phyloP scores from a whole-genome alignment of 2,329 filamentous ascomycete genomes.

The Geosmithia flava region DNA sequence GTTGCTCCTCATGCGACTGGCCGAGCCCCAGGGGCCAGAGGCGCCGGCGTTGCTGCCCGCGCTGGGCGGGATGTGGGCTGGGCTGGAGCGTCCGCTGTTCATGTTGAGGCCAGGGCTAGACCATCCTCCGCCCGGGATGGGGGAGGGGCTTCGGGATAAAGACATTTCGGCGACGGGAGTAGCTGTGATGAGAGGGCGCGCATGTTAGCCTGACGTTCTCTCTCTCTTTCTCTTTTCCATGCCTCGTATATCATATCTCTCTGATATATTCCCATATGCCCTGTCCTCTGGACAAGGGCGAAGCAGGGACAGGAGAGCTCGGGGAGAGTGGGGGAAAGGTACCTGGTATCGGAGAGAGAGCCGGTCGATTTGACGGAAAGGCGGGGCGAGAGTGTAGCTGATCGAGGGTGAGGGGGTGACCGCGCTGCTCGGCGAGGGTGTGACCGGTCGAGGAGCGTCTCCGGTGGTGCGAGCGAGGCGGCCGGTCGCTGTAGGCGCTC shows the following conservation, averaged over 20 bases:
- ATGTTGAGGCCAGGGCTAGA: slow-evolving; percentile 69
- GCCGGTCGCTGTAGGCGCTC: slow-evolving; percentile 37
- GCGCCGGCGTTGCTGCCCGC: slow-evolving; percentile 30
- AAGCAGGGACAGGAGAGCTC: too few relatives aligned
- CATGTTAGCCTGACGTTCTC: not conserved
- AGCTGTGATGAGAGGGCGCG: slow-evolving; percentile 20
- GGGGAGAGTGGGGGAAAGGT: slow-evolving; percentile 13
- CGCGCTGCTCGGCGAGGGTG: slow-evolving; percentile 16
- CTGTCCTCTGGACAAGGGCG: too few relatives aligned
- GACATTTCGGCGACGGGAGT: slow-evolving; percentile 58
- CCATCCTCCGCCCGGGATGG: slow-evolving; percentile 76
- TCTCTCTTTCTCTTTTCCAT: not conserved
- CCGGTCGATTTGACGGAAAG: slow-evolving; percentile 2
- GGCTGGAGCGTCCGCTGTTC: slow-evolving; percentile 59
- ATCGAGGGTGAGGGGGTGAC: slow-evolving; percentile 15
- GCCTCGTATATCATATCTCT: too few relatives aligned
- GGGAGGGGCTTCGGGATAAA: slow-evolving; percentile 77
- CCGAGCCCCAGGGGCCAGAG: slow-evolving; percentile 67
- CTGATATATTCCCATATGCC: not conserved
- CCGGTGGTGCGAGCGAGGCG: slow-evolving; percentile 33
- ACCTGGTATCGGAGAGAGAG: slow-evolving; percentile 44
- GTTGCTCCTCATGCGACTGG: slow-evolving; percentile 54
- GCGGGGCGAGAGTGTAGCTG: slow-evolving; percentile 11
- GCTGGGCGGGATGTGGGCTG: slow-evolving; percentile 24
- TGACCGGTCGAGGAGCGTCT: slow-evolving; percentile 32